Evolutionary conservation across 2,329 filamentous ascomycete genomes (phyloP).

Genomic region (Fusarium sororula): DNA sequence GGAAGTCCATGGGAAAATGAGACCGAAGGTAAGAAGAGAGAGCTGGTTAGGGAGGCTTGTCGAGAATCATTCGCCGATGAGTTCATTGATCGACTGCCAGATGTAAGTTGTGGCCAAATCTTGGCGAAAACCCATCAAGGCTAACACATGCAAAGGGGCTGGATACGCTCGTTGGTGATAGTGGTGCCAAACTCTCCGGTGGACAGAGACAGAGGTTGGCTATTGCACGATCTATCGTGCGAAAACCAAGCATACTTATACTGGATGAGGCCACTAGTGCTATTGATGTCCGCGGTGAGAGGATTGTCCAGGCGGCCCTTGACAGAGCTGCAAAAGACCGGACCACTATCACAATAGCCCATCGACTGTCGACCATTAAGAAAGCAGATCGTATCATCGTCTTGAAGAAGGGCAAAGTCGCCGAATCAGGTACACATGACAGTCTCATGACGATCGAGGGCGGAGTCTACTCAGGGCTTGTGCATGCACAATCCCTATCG

Average conservation of each 20-base stretch:
- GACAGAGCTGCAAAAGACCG: slow-evolving; percentile 68
- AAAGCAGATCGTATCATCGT: slow-evolving; percentile 84
- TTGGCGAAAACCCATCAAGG: not conserved
- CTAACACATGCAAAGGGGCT: slow-evolving; percentile 62
- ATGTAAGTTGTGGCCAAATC: slow-evolving; percentile 47
- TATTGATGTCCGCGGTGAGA: slow-evolving; percentile 63
- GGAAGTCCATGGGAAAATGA: slow-evolving; percentile 63
- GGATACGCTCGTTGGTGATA: slow-evolving; percentile 78
- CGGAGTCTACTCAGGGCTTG: slow-evolving; percentile 74
- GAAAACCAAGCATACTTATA: slow-evolving; percentile 75
- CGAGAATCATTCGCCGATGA: slow-evolving; percentile 74
- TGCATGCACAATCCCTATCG: slow-evolving; percentile 69
- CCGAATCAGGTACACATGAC: slow-evolving; percentile 81
- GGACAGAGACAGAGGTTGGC: slow-evolving; percentile 86
- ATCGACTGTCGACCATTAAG: slow-evolving; percentile 78
- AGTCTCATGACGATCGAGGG: slow-evolving; percentile 68
- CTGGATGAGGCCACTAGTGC: slow-evolving; percentile 82
- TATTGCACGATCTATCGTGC: slow-evolving; percentile 78
- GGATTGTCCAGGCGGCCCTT: slow-evolving; percentile 71
- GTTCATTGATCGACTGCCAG: slow-evolving; percentile 71
- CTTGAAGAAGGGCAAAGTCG: slow-evolving; percentile 73
- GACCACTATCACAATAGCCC: slow-evolving; percentile 79
- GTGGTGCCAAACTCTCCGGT: slow-evolving; percentile 81
- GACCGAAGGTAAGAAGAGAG: slow-evolving; percentile 63
- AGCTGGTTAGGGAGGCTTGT: slow-evolving; percentile 71